phyloP scores from a whole-genome alignment of 345 rosid species.

The Capsella bursapastoris region DNA sequence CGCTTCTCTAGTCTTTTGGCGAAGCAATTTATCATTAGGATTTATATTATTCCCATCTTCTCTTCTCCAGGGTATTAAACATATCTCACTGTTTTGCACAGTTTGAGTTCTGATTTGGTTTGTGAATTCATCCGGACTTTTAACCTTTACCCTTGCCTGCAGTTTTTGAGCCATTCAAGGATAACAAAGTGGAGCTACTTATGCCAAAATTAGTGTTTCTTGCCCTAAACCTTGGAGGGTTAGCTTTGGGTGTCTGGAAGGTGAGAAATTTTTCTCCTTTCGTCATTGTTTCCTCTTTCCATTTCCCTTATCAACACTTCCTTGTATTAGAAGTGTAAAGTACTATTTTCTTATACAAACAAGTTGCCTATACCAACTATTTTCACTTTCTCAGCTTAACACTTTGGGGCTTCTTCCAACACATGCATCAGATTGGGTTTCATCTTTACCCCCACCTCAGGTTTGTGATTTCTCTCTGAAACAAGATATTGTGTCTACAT shows the following conservation, averaged over 20 bases:
- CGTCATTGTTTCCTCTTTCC: neutral
- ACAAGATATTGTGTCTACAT: neutral
- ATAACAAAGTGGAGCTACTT: slow-evolving; percentile 84
- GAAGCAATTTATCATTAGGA: neutral
- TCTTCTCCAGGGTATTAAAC: too few species aligned
- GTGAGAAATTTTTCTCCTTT: slow-evolving; percentile 46
- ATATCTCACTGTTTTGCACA: neutral
- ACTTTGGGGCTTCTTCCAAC: slow-evolving; percentile 98
- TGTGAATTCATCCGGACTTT: neutral
- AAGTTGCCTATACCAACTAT: neutral
- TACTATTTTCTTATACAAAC: slow-evolving; percentile 20
- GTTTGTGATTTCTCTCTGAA: slow-evolving; percentile 41
- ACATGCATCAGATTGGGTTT: slow-evolving; percentile 99
- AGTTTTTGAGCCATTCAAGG: slow-evolving; percentile 99
- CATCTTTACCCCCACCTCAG: slow-evolving; percentile 96
- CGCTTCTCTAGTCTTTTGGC: slow-evolving; percentile 4
- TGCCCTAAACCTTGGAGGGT: slow-evolving; percentile 91
- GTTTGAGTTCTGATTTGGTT: slow-evolving; percentile 5
- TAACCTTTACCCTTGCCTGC: slow-evolving; percentile 37
- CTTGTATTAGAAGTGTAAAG: neutral
- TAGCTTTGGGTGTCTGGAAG: slow-evolving; percentile 98
- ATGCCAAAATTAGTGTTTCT: slow-evolving; percentile 90
- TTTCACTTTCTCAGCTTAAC: slow-evolving; percentile 74
- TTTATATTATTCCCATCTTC: neutral
- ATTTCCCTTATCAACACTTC: neutral